These are phyloP conservation scores for Termitomyces sp. DNA, from an alignment of 1,284 basidiomycete genomes.

Conservation along the genomic window DNA sequence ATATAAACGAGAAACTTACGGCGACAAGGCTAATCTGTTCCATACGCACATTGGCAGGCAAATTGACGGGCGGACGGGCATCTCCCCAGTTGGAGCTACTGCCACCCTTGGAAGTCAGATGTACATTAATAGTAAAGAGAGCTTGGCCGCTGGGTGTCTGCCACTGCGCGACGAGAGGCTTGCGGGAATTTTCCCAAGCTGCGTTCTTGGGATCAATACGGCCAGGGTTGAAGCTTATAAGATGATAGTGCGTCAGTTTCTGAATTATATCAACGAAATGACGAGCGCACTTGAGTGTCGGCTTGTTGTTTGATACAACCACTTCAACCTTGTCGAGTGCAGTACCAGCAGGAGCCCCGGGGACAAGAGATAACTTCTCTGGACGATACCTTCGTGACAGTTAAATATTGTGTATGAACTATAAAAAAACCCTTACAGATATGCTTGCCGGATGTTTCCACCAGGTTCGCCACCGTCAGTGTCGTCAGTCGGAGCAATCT, in stretches of 20 bases:
- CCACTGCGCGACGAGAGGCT: slow-evolving; percentile 60
- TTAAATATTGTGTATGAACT: background rate
- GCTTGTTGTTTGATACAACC: slow-evolving; percentile 27
- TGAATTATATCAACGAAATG: background rate
- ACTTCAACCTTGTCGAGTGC: slow-evolving; percentile 43
- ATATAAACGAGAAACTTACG: slow-evolving; percentile 23
- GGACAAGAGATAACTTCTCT: slow-evolving; percentile 45
- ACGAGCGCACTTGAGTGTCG: slow-evolving; percentile 41
- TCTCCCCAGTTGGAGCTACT: slow-evolving; percentile 52
- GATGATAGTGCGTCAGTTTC: background rate
- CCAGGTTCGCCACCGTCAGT: slow-evolving; percentile 62
- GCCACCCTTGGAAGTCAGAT: slow-evolving; percentile 56
- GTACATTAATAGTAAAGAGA: slow-evolving; percentile 59
- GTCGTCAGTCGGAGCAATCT: slow-evolving; percentile 48
- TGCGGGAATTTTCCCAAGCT: slow-evolving; percentile 56
- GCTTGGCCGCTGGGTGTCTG: slow-evolving; percentile 38
- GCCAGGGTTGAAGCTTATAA: slow-evolving; percentile 54
- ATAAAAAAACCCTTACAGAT: slow-evolving; percentile 33
- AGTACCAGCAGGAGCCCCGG: slow-evolving; percentile 43
- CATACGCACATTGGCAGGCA: slow-evolving; percentile 41
- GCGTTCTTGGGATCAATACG: slow-evolving; percentile 53
- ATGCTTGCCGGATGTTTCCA: slow-evolving; percentile 61
- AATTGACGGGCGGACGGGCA: slow-evolving; percentile 56
- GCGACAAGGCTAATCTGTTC: slow-evolving; percentile 48
- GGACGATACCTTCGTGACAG: slow-evolving; percentile 36